A percentile compares a stretch with the other conserved stretches of the same genome.
phyloP scores from a whole-genome alignment of 257 asterid genomes.

The Leonotis leonurus region DNA sequence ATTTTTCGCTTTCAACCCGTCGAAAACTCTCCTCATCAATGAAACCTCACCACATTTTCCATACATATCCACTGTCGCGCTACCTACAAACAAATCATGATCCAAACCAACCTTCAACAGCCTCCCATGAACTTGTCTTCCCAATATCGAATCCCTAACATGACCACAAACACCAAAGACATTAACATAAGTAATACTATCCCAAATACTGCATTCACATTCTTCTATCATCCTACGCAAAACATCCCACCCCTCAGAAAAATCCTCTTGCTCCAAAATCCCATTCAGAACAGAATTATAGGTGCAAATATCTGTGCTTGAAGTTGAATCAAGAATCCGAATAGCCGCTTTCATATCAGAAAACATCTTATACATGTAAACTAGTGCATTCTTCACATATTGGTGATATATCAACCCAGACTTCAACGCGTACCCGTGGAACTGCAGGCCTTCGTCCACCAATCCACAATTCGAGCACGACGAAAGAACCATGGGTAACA shows the following conservation, averaged over 20 bases:
- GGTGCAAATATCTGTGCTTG: conserved; percentile 50
- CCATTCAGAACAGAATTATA: conserved; percentile 55
- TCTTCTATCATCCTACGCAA: conserved; percentile 42
- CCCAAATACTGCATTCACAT: conserved; percentile 45
- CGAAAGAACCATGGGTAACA: conserved; percentile 64
- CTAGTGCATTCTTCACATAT: conserved; percentile 65
- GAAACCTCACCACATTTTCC: conserved; percentile 68
- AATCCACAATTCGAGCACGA: conserved; percentile 50
- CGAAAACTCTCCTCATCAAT: conserved; percentile 35
- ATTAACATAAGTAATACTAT: conserved; percentile 47
- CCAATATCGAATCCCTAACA: conserved; percentile 46
- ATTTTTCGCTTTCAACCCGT: conserved; percentile 33
- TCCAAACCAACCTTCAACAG: conserved; percentile 39
- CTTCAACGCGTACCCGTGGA: conserved; percentile 65
- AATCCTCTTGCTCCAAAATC: conserved; percentile 41
- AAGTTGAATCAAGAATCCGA: conserved; percentile 37
- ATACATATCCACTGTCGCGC: conserved; percentile 67
- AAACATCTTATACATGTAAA: conserved; percentile 48
- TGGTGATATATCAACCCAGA: conserved; percentile 60
- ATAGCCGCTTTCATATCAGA: conserved; percentile 39
- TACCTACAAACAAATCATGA: conserved; percentile 47
- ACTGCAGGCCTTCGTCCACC: conserved; percentile 58
- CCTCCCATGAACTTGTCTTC: conserved; percentile 52
- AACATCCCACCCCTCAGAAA: conserved; percentile 37
- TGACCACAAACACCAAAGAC: conserved; percentile 55